Evolutionary conservation across 352 stramenopile genomes (phyloP), one percentile per base, ranked within the genome.

Genomic region (Phytophthora colocasiae): DNA sequence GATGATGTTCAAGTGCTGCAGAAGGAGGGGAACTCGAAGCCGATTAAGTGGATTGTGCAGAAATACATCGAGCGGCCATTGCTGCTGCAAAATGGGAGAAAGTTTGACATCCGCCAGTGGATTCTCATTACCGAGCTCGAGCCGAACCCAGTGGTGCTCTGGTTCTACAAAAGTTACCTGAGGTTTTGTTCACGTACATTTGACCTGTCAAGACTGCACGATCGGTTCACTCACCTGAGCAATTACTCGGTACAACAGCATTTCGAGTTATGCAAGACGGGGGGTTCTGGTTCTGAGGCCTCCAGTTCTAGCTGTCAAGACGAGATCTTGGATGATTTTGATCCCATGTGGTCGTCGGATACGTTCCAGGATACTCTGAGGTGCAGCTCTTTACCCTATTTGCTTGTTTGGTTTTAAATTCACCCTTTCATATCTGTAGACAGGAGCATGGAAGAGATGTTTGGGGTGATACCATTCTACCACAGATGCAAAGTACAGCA

Each of bases 81-180:
- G 31, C 57, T 92, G 22, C 49, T 91, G 6, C 77, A 81, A 40
- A 49, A 65, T 29, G 72, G 69, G 0, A 77, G 75, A 45, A 97
- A 96, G 63, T 96, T 97, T 69, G 90, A 97, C 62, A 81, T 96
- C 45, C 80, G 88, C 5, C 90, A 96, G 69, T 97, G 90, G 89
- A 82, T 95, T 19, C 64, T 97, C 9, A 66, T 97, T 62, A 89
- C 82, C 7, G 79, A 71, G 8, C 66, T 90, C 10, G 56, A 79
- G 27, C 87, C 89, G 6, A 45, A 69, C 12, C 56, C 90, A 17
- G 61, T 62, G 0, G 75, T 73, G 22, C 95, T 83, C 27, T 95
- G 86, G 86, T 89, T 91, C 40, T 47, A 69, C 19, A 47, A 75
- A 48, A 89, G 85, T 61, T 97, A 97, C 57, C 46, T 94, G 31